Evolutionary conservation across 306 rosid species (phyloP), one percentile per base, ranked within the genome.

Genomic region (Acacia confusa): DNA sequence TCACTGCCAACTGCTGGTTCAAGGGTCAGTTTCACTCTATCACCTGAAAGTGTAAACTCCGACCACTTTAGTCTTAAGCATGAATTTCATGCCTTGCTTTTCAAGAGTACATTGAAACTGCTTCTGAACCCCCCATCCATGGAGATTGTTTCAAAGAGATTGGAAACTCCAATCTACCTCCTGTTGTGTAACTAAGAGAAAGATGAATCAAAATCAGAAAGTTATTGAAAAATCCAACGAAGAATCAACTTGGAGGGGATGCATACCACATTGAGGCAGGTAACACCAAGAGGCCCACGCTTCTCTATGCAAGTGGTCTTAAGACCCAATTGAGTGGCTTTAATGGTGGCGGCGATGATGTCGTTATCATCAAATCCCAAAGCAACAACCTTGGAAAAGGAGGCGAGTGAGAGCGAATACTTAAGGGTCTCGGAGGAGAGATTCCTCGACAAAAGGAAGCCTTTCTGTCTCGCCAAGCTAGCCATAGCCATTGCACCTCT

Each of bases 261-360:
- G 79, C 99, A 95, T n/a, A 97, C 99, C 1, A 96, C 98, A 88
- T 96, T 96, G 76, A 96, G 99, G 76, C 99, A 96, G 58, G 99
- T 96, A 8, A 98, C 99, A 22, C 99, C 99, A 13, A 96, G 99
- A 75, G 98, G 14, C 4, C 98, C 98, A 40, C 97, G 98, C 94
- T 93, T 96, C 90, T 96, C 99, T 88, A 96, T 91, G 84, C 99
- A 96, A 72, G 99, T 88, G 70, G 99, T 96, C 83, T 93, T 96
- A 75, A 96, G 97, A 5, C 99, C 99, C 0, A 96, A 82, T 89
- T 96, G 99, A 15, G 99, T 88, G 22, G 99, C 98, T 88, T 96
- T 96, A 74, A 96, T 96, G 82, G 99, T 98, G 57, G 98, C 99
- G 27, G 93, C 84, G 70, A 96, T 97, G 84, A 96, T 98, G 77